Evolutionary conservation across 345 rosid species (phyloP).

Genomic region (Mallotus nudiflorus): DNA sequence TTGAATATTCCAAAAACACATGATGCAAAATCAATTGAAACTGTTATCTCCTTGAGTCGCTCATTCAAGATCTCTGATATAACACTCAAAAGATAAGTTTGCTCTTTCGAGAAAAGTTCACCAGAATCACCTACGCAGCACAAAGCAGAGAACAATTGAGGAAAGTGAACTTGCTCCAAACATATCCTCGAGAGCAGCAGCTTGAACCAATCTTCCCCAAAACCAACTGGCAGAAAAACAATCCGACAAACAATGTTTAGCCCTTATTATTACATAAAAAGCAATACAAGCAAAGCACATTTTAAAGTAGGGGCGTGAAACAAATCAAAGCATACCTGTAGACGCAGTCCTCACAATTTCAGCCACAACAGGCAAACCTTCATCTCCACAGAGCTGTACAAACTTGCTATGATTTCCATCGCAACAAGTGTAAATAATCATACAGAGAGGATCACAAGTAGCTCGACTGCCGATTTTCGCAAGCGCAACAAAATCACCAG

Average conservation of each 20-base stretch:
- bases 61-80: conserved; percentile 60
- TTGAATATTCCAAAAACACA: conserved; percentile 16
- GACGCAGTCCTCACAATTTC: conserved; percentile 55
- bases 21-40: conserved; percentile 21
- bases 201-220: conserved; percentile 75
- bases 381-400: conserved; percentile 43
- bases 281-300: neutral
- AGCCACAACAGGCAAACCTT: conserved; percentile 45
- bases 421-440: conserved; percentile 59
- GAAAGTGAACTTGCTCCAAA: conserved; percentile 53
- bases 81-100: conserved; percentile 57
- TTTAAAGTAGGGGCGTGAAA: neutral
- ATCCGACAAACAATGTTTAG: conserved; percentile 5
- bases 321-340: conserved; percentile 34
- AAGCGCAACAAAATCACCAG: conserved; percentile 43
- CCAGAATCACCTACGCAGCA: conserved; percentile 13
- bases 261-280: conserved; percentile 9
- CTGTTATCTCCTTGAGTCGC: conserved; percentile 38
- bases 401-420: conserved; percentile 48
- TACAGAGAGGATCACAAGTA: conserved; percentile 77
- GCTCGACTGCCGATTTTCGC: conserved; percentile 45
- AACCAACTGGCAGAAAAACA: conserved; percentile 53
- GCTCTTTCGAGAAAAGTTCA: conserved; percentile 48
- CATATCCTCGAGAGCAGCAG: conserved; percentile 65
- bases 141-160: conserved; percentile 43